Evolutionary conservation across 108 stramenopile genomes (phyloP).

Genomic region (Cyclotella choctawhatcheeana): DNA sequence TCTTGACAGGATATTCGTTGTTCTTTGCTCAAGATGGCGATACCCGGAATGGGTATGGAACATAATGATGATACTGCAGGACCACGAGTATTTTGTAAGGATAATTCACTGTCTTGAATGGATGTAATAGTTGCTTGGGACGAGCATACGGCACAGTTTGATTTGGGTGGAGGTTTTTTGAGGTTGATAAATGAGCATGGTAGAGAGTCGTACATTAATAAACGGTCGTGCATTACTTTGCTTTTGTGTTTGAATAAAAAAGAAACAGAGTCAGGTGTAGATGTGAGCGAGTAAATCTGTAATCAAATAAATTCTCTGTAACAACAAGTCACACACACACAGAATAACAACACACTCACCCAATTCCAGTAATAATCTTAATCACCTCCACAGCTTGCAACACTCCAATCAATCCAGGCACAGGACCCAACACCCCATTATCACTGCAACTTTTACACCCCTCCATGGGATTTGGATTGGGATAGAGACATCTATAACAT

Average conservation of each 20-base stretch:
- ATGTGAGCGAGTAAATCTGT: background rate
- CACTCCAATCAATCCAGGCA: slow-evolving; percentile 93
- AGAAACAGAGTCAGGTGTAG: no score
- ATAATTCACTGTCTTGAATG: slow-evolving; percentile 66
- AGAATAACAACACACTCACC: slow-evolving; percentile 33
- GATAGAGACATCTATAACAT: slow-evolving; percentile 92
- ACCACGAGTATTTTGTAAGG: slow-evolving; percentile 62
- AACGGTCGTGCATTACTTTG: slow-evolving; percentile 68
- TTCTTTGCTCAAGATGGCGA: no score
- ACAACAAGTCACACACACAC: background rate
- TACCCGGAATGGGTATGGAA: background rate
- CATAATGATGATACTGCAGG: slow-evolving; percentile 38
- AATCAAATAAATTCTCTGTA: background rate
- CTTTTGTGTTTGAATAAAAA: slow-evolving; percentile 13
- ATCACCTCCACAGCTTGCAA: slow-evolving; percentile 92
- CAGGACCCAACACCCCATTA: slow-evolving; percentile 86
- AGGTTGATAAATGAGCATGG: slow-evolving; percentile 76
- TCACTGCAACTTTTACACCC: slow-evolving; percentile 83
- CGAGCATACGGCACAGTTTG: slow-evolving; percentile 78
- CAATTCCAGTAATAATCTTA: slow-evolving; percentile 86
- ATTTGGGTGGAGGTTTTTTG: slow-evolving; percentile 70
- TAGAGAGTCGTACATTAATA: slow-evolving; percentile 83
- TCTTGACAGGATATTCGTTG: slow-evolving; percentile 58
- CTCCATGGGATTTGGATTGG: slow-evolving; percentile 65
- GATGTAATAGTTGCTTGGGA: slow-evolving; percentile 60